Percentiles rank a stretch among this genome's conserved stretches.
Conservation (phyloP, 169 alveolate species). For the Perkinsus olseni region DNA sequence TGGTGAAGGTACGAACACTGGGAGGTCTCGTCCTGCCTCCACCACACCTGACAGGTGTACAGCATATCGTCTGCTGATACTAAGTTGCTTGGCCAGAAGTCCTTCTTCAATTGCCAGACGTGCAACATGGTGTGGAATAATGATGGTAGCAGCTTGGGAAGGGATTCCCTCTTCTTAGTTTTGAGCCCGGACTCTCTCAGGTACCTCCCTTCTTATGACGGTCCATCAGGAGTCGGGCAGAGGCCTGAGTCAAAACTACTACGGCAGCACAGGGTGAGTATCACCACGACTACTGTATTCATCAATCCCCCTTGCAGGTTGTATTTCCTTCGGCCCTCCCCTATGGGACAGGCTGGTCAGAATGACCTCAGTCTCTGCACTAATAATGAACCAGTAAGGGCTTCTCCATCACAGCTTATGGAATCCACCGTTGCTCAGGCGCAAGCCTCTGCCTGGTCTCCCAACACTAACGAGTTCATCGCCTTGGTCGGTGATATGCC, state of each 20-base stretch:
- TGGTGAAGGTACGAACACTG: neutral
- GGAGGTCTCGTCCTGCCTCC: neutral
- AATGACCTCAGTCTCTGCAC: neutral
- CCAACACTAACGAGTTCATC: conserved; percentile 23
- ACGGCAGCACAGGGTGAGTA: neutral
- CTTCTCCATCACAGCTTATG: neutral
- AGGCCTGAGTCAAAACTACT: neutral
- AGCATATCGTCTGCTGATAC: neutral
- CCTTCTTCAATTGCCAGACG: neutral
- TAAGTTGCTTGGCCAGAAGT: neutral
- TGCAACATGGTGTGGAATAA: neutral
- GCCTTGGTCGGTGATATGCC: conserved; percentile 28
- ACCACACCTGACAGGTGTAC: neutral
- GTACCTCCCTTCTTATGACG: neutral
- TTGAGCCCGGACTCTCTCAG: too few relatives aligned
- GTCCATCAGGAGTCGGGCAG: neutral
- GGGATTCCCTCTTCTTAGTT: neutral
- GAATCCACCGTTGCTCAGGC: neutral
- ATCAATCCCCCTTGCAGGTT: neutral
- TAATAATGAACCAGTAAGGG: neutral
- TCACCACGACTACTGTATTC: neutral
- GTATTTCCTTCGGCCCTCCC: neutral
- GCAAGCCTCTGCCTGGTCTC: conserved; percentile 26
- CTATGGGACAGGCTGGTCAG: neutral
- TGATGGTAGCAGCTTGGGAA: neutral